Conservation (phyloP, 768 basidiomycete species). For the Naganishia kalamii region DNA sequence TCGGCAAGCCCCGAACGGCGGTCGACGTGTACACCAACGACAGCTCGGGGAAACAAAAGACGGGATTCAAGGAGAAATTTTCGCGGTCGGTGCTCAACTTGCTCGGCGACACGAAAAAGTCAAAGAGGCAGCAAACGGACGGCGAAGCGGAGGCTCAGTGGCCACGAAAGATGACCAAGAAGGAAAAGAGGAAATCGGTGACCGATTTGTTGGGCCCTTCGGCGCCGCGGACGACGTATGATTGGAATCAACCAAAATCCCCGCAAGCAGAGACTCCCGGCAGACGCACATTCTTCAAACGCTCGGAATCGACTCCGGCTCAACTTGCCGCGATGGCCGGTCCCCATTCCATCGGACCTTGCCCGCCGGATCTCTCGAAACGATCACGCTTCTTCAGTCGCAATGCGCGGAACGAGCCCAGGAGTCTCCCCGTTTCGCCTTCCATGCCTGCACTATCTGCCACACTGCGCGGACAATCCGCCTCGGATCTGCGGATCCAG, state of each 20-base stretch:
- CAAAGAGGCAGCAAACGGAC: not conserved
- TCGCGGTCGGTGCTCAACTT: conserved; percentile 2
- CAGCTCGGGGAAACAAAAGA: not conserved
- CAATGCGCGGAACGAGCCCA: too few relatives aligned
- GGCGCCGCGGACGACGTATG: not conserved
- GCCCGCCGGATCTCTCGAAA: not conserved
- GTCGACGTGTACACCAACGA: conserved; percentile 10
- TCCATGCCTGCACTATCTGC: conserved; percentile 2
- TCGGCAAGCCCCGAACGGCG: not conserved
- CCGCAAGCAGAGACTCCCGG: not conserved
- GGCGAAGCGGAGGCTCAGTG: not conserved
- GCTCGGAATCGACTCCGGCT: not conserved
- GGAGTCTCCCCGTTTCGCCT: not conserved
- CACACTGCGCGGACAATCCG: not conserved
- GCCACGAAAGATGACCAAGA: not conserved
- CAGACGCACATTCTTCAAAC: not conserved
- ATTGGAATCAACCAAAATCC: not conserved
- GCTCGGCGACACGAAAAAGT: not conserved
- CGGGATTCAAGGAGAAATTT: not conserved
- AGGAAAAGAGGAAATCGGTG: conserved; percentile 1
- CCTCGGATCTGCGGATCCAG: not conserved
- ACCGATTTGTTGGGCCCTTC: conserved; percentile 1
- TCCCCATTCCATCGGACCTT: not conserved
- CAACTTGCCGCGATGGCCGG: not conserved
- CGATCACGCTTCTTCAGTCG: not conserved